These are phyloP conservation scores for Capniomyces stellatus DNA, from an alignment of 371 early-diverging fungal species.

Conservation along the genomic window DNA sequence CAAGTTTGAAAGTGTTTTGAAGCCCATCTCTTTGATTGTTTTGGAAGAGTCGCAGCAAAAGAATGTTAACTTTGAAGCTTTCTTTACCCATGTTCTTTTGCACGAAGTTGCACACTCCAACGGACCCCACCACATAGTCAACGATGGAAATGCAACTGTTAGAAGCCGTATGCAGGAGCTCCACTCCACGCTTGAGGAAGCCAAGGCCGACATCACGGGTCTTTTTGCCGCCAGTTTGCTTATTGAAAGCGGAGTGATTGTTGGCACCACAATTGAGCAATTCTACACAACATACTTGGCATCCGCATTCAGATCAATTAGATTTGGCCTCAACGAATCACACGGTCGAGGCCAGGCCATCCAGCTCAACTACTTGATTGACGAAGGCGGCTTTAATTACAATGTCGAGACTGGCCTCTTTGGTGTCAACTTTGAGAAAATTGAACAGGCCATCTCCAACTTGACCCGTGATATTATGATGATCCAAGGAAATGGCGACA, in stretches of 20 bases:
- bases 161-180: slow-evolving; percentile 49
- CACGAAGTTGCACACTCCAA: slow-evolving; percentile 67
- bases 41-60: slow-evolving; percentile 33
- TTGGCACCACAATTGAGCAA: slow-evolving; percentile 34
- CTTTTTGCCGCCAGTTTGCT: slow-evolving; percentile 52
- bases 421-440: slow-evolving; percentile 44
- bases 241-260: slow-evolving; percentile 38
- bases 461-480: slow-evolving; percentile 49
- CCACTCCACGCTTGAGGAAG: slow-evolving; percentile 61
- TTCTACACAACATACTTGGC: slow-evolving; percentile 66
- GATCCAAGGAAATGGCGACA: slow-evolving; percentile 63
- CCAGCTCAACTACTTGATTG: slow-evolving; percentile 52
- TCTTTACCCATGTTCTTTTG: slow-evolving; percentile 55
- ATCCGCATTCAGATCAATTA: slow-evolving; percentile 58
- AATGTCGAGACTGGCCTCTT: slow-evolving; percentile 28
- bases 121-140: slow-evolving; percentile 48
- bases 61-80: slow-evolving; percentile 46
- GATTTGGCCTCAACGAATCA: slow-evolving; percentile 61
- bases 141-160: slow-evolving; percentile 33
- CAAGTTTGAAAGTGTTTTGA: slow-evolving; percentile 45
- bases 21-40: slow-evolving; percentile 43
- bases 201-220: slow-evolving; percentile 66
- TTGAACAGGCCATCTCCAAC: slow-evolving; percentile 39
- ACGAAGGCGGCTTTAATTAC: slow-evolving; percentile 43
- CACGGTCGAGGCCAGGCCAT: slow-evolving; percentile 59